A percentile compares a stretch with the other conserved stretches of the same genome.
Conservation (phyloP, 805 yeast genomes). For the Nematodospora valgi region DNA sequence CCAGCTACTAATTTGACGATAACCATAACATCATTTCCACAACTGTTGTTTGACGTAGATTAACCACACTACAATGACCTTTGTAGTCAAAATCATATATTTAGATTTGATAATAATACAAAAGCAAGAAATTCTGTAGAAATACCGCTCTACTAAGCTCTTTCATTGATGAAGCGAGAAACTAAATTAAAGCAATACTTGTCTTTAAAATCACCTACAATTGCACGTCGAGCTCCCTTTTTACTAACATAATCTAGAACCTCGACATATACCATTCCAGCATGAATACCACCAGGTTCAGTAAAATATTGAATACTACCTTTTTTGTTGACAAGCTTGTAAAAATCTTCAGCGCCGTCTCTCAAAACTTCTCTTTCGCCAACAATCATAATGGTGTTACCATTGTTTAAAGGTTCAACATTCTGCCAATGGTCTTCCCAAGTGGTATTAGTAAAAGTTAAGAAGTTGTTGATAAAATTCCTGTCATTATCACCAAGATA, state of each 20-base stretch:
- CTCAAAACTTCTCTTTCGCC: constrained; percentile 34
- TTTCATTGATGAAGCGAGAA: constrained; percentile 10
- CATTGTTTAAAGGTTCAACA: constrained; percentile 22
- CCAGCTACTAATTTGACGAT: too few relatives aligned
- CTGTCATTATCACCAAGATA: constrained; percentile 21
- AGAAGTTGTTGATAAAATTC: constrained; percentile 15
- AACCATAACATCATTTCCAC: too few relatives aligned
- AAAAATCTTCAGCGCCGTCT: constrained; percentile 24
- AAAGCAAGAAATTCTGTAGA: too few relatives aligned
- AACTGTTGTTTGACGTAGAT: too few relatives aligned
- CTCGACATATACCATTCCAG: constrained; percentile 31
- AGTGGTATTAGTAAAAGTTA: constrained; percentile 21
- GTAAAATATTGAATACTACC: constrained; percentile 16
- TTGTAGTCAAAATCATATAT: too few relatives aligned
- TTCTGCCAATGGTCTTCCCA: constrained; percentile 23
- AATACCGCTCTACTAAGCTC: constrained; percentile 11
- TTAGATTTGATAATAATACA: too few relatives aligned
- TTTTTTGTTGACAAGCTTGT: constrained; percentile 16
- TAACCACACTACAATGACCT: too few relatives aligned
- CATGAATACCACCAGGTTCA: constrained; percentile 36
- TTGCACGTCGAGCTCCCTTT: constrained; percentile 19
- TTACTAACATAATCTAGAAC: constrained; percentile 26
- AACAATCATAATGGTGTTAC: constrained; percentile 17
- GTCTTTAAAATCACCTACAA: constrained; percentile 22
- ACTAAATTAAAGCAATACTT: constrained; percentile 12